Evolutionary conservation across 2,329 filamentous ascomycete species (phyloP).

Genomic region (Paradendryphiella salina): DNA sequence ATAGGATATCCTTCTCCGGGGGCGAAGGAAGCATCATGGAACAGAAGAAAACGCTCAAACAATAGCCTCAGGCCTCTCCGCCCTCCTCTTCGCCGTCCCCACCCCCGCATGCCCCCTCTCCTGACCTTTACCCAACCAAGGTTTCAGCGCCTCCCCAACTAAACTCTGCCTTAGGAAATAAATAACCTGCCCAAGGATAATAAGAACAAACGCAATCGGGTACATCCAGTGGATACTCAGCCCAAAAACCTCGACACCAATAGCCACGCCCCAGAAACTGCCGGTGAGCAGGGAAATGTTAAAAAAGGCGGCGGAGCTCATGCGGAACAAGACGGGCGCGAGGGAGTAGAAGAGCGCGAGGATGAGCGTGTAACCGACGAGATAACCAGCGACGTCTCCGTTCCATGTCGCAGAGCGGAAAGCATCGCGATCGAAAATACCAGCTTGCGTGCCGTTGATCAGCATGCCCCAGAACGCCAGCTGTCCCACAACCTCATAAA

Average conservation of each 20-base stretch:
- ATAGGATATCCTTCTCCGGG: too few species aligned
- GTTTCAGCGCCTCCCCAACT: constrained; percentile 87
- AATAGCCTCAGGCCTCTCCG: constrained; percentile 34
- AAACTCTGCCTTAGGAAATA: constrained; percentile 86
- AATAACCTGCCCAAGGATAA: constrained; percentile 79
- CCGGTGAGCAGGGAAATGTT: constrained; percentile 92
- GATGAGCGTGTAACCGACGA: constrained; percentile 86
- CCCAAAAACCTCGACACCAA: constrained; percentile 85
- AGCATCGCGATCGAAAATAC: constrained; percentile 81
- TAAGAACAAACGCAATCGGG: constrained; percentile 91
- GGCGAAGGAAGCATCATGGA: too few species aligned
- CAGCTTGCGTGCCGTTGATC: constrained; percentile 89
- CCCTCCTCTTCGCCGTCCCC: constrained; percentile 39
- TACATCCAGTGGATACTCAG: constrained; percentile 85
- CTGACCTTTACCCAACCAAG: constrained; percentile 89
- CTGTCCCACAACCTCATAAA: constrained; percentile 93
- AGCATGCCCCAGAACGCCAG: constrained; percentile 83
- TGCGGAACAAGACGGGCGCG: constrained; percentile 83
- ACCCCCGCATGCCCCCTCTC: constrained; percentile 54
- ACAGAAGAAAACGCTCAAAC: too few species aligned
- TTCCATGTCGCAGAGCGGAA: constrained; percentile 60
- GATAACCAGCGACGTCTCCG: constrained; percentile 69
- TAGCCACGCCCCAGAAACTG: constrained; percentile 96
- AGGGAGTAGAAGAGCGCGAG: constrained; percentile 85
- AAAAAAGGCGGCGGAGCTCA: constrained; percentile 91